A percentile compares a stretch with the other conserved stretches of the same genome.
phyloP scores from a whole-genome alignment of 2,329 filamentous ascomycete genomes.

The Pseudocercospora fijiensis region DNA sequence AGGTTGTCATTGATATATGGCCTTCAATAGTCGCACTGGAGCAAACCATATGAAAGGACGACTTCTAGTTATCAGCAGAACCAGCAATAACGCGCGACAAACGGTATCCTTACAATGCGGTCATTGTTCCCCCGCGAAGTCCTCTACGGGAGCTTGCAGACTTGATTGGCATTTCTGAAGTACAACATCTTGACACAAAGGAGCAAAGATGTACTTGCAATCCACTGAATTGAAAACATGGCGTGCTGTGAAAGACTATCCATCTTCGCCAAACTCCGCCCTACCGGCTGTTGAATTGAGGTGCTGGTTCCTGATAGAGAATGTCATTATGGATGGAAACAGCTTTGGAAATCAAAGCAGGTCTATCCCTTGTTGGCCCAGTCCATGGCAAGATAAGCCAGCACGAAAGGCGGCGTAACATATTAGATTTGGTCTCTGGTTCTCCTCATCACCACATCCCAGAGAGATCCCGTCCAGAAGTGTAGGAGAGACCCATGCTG shows the following conservation, averaged over 20 bases:
- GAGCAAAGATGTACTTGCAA: background rate
- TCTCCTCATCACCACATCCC: slow-evolving; percentile 6
- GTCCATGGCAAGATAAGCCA: background rate
- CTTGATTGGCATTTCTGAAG: background rate
- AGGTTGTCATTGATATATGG: too few relatives aligned
- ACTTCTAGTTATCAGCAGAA: background rate
- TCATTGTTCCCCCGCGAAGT: background rate
- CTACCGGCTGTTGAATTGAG: slow-evolving; percentile 10
- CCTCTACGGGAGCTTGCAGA: background rate
- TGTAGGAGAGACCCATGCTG: slow-evolving; percentile 4
- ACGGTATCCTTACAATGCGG: background rate
- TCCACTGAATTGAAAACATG: background rate
- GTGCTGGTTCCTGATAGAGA: background rate
- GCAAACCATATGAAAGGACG: background rate
- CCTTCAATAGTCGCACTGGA: background rate
- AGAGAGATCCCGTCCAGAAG: slow-evolving; percentile 9
- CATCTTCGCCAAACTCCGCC: background rate
- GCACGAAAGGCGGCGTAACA: background rate
- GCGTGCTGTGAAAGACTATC: background rate
- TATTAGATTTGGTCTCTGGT: slow-evolving; percentile 3
- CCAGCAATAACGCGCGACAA: background rate
- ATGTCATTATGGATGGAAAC: too few relatives aligned
- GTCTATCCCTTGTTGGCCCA: slow-evolving; percentile 9
- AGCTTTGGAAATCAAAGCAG: too few relatives aligned
- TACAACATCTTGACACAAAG: background rate